Base-by-base conservation (phyloP, 768 basidiomycete genomes). In the Rhizopogon sp. region DNA sequence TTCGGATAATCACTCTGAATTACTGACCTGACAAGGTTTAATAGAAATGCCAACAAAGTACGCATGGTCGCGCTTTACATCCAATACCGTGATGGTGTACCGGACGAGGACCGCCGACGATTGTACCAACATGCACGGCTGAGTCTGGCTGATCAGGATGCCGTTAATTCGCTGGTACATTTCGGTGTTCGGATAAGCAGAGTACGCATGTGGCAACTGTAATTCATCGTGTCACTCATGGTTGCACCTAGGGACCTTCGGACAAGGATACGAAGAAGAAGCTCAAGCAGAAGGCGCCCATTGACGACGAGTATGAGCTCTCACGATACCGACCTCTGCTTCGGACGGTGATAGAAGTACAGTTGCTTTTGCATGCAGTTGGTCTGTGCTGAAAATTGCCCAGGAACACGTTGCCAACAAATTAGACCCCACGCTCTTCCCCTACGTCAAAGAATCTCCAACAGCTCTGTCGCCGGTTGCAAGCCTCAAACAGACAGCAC, bases 271-370 rank as follows among this genome's bases (percentile, higher is more conserved):
- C 74, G 31, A 89, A 84, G 76, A 90, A 87, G 70, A 87, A 83
- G 58, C 74, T 93, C 53, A 95, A 90, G 74, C 87, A 87, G 64
- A 92, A 88, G 67, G 68, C 75, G 28, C 76, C 65, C 53, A 62
- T 66, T n/a, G 93, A 92, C n/a, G 94, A 96, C 57, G 95, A 97
- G 63, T 99, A 98, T 65, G 96, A 98, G 60, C 81, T 99, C 33
- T 98, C 96, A 16, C 82, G 97, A 56, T 99, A 84, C 72, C 93
- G 89, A 65, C 97, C 97, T 6, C 73, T 86, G 2, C 67, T 98
- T 29, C 84, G 81, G 60, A 81, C 85, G 3, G 79, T 98, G 56
- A 72, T 99, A 17, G 93, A 97, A 78, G 95, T 94, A 66, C 13
- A 66, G 51, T 25, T 8, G 14, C n/a, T 33, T 28, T 52, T 1